These are phyloP conservation scores for Termitomyces sp. DNA, from an alignment of 768 basidiomycete genomes.

Conservation along the genomic window DNA sequence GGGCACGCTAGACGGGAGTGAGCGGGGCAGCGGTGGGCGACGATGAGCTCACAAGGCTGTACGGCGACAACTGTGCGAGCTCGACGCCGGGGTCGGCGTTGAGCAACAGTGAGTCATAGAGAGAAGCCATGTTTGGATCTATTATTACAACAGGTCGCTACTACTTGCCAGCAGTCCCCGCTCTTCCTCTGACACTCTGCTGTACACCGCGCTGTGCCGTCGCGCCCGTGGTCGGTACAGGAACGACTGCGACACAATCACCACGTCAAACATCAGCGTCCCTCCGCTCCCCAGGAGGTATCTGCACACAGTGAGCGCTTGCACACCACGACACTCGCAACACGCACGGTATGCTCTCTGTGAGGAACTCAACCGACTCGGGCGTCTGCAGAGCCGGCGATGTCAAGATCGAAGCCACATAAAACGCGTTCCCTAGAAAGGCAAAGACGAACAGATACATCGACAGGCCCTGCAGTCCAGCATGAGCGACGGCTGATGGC, in stretches of 20 bases:
- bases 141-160: slow-evolving; percentile 1
- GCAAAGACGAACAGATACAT: slow-evolving; percentile 92
- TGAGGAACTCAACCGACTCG: slow-evolving; percentile 60
- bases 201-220: slow-evolving; percentile 26
- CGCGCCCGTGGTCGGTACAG: slow-evolving; percentile 59
- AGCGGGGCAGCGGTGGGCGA: background rate
- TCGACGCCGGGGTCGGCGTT: slow-evolving; percentile 1
- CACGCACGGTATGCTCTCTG: slow-evolving; percentile 82
- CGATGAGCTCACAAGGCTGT: slow-evolving; percentile 34
- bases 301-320: slow-evolving; percentile 27
- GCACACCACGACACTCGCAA: background rate
- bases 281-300: slow-evolving; percentile 92
- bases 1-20: slow-evolving; percentile 39
- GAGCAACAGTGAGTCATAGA: slow-evolving; percentile 1
- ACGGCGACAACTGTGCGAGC: slow-evolving; percentile 31
- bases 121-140: slow-evolving; percentile 3
- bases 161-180: slow-evolving; percentile 34
- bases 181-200: slow-evolving; percentile 39
- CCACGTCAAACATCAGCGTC: slow-evolving; percentile 89
- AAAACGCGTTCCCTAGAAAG: slow-evolving; percentile 90
- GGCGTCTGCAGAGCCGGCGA: slow-evolving; percentile 61
- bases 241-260: slow-evolving; percentile 82
- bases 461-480: slow-evolving; percentile 66
- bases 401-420: slow-evolving; percentile 84
- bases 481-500: background rate